phyloP scores from a whole-genome alignment of 2,329 filamentous ascomycete species.

The Pseudofabraea citricarpa region DNA sequence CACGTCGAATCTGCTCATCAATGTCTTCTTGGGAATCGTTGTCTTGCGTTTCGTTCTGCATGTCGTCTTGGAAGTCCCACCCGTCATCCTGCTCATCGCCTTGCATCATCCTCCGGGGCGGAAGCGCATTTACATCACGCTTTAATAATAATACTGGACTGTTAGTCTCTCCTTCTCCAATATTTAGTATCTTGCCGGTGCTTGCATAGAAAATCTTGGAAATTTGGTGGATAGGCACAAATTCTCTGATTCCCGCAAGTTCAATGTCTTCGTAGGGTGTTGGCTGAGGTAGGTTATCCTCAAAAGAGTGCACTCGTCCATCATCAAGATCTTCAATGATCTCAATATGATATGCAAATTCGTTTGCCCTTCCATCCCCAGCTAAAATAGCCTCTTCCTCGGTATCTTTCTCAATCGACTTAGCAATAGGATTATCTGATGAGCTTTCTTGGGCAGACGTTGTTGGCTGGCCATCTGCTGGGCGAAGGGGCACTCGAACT shows the following conservation, averaged over 20 bases:
- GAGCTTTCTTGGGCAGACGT: background rate
- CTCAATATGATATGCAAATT: slow-evolving; percentile 66
- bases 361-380: slow-evolving; percentile 29
- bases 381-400: slow-evolving; percentile 26
- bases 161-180: slow-evolving; percentile 62
- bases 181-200: slow-evolving; percentile 69
- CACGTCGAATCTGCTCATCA: slow-evolving; percentile 24
- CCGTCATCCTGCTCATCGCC: slow-evolving; percentile 18
- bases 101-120: slow-evolving; percentile 62
- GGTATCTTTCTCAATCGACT: slow-evolving; percentile 28
- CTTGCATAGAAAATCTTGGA: slow-evolving; percentile 77
- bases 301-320: slow-evolving; percentile 61
- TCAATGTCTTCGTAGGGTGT: slow-evolving; percentile 55
- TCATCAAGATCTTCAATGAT: slow-evolving; percentile 70
- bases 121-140: slow-evolving; percentile 60
- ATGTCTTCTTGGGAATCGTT: slow-evolving; percentile 29
- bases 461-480: background rate
- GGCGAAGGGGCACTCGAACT: slow-evolving; percentile 22
- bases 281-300: slow-evolving; percentile 49
- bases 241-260: slow-evolving; percentile 60
- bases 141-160: slow-evolving; percentile 65
- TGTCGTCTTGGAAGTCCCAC: slow-evolving; percentile 8
- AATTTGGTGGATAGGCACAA: slow-evolving; percentile 65
- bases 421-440: slow-evolving; percentile 1
- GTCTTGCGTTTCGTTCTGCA: slow-evolving; percentile 12